Evolutionary conservation across 192 early-diverging fungal species (phyloP).

Genomic region (Umbelopsis isabellina): DNA sequence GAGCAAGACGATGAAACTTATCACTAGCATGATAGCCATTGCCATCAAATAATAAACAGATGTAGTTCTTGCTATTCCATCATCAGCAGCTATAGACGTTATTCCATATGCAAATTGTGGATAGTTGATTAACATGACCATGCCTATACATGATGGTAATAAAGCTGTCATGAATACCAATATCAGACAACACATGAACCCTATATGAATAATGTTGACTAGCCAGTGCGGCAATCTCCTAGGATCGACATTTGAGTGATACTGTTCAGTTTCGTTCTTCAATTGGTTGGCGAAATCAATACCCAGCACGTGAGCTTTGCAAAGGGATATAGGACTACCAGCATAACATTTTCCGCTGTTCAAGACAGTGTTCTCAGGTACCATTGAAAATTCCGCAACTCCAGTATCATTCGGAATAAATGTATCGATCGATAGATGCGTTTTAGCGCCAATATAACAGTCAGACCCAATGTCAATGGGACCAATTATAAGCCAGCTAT

Average conservation of each 20-base stretch:
- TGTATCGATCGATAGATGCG: not conserved
- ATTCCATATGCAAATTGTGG: constrained; percentile 1
- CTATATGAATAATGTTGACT: not conserved
- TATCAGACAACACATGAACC: not conserved
- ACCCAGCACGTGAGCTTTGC: not conserved
- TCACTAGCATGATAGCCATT: not conserved
- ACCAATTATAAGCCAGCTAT: constrained; percentile 4
- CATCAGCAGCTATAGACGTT: not conserved
- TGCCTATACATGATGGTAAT: not conserved
- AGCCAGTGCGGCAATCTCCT: constrained; percentile 8
- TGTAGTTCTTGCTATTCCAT: not conserved
- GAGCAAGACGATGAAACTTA: not conserved
- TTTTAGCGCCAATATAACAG: constrained; percentile 3
- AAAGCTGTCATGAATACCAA: constrained; percentile 9
- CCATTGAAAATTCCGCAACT: constrained; percentile 10
- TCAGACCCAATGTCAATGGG: not conserved
- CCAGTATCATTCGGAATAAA: not conserved
- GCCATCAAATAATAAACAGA: constrained; percentile 1
- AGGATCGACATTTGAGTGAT: not conserved
- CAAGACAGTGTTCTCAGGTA: constrained; percentile 1
- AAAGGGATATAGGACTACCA: not conserved
- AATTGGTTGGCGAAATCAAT: not conserved
- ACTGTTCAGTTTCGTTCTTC: not conserved
- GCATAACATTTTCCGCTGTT: not conserved
- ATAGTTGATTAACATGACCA: constrained; percentile 4